These are phyloP conservation scores for Erodium texanum DNA, from an alignment of 441 rosid species.

Conservation along the genomic window DNA sequence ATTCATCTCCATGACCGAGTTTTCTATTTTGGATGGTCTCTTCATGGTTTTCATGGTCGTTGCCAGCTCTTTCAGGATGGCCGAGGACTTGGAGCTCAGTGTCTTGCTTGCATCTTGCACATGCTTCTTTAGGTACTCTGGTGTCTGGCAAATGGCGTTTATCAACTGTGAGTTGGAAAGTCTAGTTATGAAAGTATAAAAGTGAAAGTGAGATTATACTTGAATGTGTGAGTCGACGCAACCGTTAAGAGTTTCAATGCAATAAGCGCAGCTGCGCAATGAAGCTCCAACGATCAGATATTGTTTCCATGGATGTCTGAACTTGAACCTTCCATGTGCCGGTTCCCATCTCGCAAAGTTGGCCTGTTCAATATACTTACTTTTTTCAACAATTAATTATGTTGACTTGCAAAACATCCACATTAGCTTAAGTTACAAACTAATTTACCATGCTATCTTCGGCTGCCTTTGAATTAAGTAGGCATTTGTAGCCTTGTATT, in stretches of 20 bases:
- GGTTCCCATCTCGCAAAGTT: constrained; percentile 62
- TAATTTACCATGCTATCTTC: constrained; percentile 48
- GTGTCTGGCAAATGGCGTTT: constrained; percentile 22
- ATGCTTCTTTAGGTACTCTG: constrained; percentile 32
- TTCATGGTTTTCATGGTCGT: constrained; percentile 31
- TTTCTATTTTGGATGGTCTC: constrained; percentile 37
- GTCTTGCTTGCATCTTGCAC: constrained; percentile 30
- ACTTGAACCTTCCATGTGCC: constrained; percentile 47
- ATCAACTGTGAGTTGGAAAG: no score
- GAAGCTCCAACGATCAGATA: constrained; percentile 48
- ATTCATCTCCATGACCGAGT: constrained; percentile 39
- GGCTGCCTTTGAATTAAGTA: constrained; percentile 46
- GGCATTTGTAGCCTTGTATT: constrained; percentile 38
- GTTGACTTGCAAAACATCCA: no score
- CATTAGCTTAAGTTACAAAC: no score
- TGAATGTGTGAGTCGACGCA: constrained; percentile 32
- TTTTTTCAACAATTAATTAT: no score
- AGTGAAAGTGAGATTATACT: constrained; percentile 19
- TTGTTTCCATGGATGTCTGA: constrained; percentile 57
- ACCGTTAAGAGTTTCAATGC: constrained; percentile 38
- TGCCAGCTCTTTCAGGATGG: constrained; percentile 40
- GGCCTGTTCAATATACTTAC: constrained; percentile 38
- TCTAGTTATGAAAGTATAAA: no score
- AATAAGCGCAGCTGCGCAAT: constrained; percentile 45
- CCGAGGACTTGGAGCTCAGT: constrained; percentile 30